Base-by-base conservation (phyloP, 2,329 filamentous ascomycete species). In the Cadophora malorum region DNA sequence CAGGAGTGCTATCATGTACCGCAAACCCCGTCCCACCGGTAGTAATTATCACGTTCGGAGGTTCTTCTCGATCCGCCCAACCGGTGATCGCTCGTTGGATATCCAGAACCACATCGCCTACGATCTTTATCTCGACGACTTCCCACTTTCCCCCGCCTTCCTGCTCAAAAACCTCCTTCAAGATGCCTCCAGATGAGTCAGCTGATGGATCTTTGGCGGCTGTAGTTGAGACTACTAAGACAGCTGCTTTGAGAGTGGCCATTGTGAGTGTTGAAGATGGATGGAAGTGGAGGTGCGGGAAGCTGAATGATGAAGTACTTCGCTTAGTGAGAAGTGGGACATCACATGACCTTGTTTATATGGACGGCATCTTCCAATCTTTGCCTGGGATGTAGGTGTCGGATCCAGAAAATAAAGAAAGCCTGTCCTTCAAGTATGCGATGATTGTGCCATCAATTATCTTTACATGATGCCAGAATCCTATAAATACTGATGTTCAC, bases 21-120 rank as follows among this genome's bases (percentile, higher is more conserved):
- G 96, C 91, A 79, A 99, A 99, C 0, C 96, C 96, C 1, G 96
- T 99, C 1, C 96, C 96, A 25, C 96, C 96, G 7, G 93, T 97
- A 0, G 94, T 95, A 58, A 97, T 79, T 68, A 99, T 87, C 67
- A 98, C 80, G 79, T 97, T 95, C 61, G 90, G 79, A 4, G 83
- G 79, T 59, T 84, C 84, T 5, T 85, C 79, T 12, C 84, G 80
- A 79, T 97, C 94, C 0, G 91, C 84, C 92, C 93, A 97, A 12
- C 82, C 77, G 69, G 83, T 87, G 62, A 99, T 85, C 62, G 88
- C 85, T 19, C 84, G 84, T 76, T 97, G 93, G 66, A 99, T 97
- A 23, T 90, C 84, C 4, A 87, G 78, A 5, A 90, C 83, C 77
- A 89, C 87, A 78, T 99, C 96, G 16, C 91, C 82, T 3, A 98